These are phyloP conservation scores for Tetraselmis chui DNA, from an alignment of 139 green algal genomes.

Conservation along the genomic window DNA sequence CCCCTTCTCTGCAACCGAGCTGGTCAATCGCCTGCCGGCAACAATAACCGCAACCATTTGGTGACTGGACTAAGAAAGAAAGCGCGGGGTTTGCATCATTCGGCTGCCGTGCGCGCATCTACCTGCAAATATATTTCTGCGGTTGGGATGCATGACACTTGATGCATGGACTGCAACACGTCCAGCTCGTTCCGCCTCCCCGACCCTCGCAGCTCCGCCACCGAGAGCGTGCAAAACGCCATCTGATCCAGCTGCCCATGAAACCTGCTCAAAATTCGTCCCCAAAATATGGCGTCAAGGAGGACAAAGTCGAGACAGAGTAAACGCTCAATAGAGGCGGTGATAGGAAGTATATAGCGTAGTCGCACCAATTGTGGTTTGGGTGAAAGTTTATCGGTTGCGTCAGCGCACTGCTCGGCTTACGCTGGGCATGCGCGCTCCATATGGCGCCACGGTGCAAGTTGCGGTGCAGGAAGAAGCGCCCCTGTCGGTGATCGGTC, in stretches of 20 bases:
- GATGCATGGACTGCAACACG: not conserved
- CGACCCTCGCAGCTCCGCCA: not conserved
- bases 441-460: not conserved
- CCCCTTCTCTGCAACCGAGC: not conserved
- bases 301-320: too few species aligned
- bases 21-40: not conserved
- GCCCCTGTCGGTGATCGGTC: not conserved
- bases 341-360: too few species aligned
- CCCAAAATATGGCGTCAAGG: too few species aligned
- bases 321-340: too few species aligned
- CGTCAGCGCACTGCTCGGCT: not conserved
- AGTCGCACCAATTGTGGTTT: not conserved
- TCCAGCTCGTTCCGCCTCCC: not conserved
- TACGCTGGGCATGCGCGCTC: not conserved
- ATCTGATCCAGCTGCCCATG: not conserved
- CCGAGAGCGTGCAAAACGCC: not conserved
- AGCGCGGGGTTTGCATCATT: too few species aligned
- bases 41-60: too few species aligned
- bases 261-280: too few species aligned
- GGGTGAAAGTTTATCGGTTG: not conserved
- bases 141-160: not conserved
- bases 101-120: too few species aligned
- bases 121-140: not conserved
- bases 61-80: too few species aligned
- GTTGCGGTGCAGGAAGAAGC: not conserved